A percentile compares a stretch with the other conserved stretches of the same genome.
phyloP scores from a whole-genome alignment of 2,329 filamentous ascomycete genomes.

The Cercospora berteroae region DNA sequence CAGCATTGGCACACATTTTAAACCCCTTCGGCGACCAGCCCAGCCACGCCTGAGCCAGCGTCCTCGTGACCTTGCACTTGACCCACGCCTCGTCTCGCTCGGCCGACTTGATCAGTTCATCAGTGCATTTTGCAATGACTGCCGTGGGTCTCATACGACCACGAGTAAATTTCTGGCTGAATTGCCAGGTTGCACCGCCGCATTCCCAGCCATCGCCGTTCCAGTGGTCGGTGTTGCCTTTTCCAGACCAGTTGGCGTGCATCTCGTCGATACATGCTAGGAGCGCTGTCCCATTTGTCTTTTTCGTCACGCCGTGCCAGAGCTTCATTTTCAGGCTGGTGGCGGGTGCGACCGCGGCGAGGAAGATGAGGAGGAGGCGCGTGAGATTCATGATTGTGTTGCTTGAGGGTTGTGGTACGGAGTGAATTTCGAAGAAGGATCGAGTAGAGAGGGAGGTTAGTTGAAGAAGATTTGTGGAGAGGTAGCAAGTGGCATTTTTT shows the following conservation, averaged over 20 bases:
- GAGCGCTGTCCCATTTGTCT: neutral
- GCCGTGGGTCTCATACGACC: neutral
- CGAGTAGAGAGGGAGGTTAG: neutral
- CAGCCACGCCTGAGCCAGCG: neutral
- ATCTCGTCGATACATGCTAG: neutral
- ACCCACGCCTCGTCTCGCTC: neutral
- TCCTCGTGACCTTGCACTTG: neutral
- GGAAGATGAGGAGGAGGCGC: neutral
- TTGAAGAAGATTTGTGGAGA: neutral
- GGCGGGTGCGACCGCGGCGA: neutral
- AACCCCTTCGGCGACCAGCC: conserved; percentile 1
- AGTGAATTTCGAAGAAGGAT: neutral
- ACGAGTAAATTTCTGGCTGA: neutral
- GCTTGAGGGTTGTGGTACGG: neutral
- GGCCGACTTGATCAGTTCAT: neutral
- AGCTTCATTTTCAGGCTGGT: neutral
- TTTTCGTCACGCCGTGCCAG: neutral
- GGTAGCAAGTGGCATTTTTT: neutral
- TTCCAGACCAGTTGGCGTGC: neutral
- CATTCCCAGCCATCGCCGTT: neutral
- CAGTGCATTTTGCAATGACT: neutral
- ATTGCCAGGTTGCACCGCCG: neutral
- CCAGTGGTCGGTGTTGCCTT: neutral
- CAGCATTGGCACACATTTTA: neutral
- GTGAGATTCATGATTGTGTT: neutral